Conservation (phyloP, 345 rosid genomes). For the Ceriops decandra region DNA sequence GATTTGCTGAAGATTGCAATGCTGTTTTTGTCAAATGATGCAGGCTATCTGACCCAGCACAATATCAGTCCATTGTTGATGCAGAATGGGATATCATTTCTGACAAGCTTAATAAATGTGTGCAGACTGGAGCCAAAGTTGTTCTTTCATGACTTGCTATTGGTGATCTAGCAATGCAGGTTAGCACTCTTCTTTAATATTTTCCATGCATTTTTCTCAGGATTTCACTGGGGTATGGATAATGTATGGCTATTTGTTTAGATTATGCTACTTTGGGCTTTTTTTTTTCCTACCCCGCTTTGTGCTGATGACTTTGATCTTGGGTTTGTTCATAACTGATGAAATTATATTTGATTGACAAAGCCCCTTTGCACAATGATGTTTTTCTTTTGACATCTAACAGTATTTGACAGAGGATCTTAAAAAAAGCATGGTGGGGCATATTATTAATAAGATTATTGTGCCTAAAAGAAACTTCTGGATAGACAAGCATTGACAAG, state of each 20-base stretch:
- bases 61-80: constrained; percentile 98
- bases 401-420: no score
- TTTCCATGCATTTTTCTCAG: no score
- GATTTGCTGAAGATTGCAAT: constrained; percentile 9
- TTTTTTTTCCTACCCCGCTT: neutral
- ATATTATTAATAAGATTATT: no score
- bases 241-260: neutral
- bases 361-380: neutral
- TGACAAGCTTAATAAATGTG: constrained; percentile 96
- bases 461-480: no score
- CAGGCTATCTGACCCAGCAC: constrained; percentile 94
- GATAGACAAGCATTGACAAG: no score
- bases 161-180: constrained; percentile 99
- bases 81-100: constrained; percentile 99
- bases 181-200: constrained; percentile 16
- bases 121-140: constrained; percentile 86
- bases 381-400: neutral
- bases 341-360: neutral
- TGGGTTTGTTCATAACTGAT: neutral
- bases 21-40: constrained; percentile 14
- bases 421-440: no score
- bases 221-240: neutral
- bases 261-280: no score
- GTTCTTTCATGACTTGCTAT: constrained; percentile 97
- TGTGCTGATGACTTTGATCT: neutral